phyloP scores from a whole-genome alignment of 805 yeast genomes.

The Saturnispora ahearnii region DNA sequence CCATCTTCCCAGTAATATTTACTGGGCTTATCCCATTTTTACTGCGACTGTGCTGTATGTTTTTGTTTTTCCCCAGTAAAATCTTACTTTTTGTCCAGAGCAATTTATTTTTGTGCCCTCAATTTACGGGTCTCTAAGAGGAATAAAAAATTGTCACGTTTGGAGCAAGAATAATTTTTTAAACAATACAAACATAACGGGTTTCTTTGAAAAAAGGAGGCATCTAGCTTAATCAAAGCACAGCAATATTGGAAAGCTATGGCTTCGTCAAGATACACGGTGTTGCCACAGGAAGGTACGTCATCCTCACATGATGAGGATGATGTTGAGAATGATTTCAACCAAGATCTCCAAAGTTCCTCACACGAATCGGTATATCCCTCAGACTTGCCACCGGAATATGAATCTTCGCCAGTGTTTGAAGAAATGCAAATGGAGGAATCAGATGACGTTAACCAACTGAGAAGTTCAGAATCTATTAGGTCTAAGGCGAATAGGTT shows the following conservation, averaged over 20 bases:
- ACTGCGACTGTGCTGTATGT: no score
- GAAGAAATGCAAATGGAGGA: slow-evolving; percentile 41
- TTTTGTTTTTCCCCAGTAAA: not conserved
- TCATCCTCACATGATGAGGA: not conserved
- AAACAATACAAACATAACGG: not conserved
- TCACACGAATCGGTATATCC: slow-evolving; percentile 1
- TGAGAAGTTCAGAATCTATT: not conserved
- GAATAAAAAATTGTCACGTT: no score
- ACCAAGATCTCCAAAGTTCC: not conserved
- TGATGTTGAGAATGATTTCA: not conserved
- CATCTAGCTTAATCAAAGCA: not conserved
- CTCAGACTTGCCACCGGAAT: slow-evolving; percentile 21
- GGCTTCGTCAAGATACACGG: slow-evolving; percentile 7
- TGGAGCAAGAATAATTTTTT: no score
- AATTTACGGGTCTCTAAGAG: no score
- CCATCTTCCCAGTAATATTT: not conserved
- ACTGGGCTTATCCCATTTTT: not conserved
- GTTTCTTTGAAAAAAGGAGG: not conserved
- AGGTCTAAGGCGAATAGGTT: slow-evolving; percentile 31
- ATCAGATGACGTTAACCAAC: not conserved
- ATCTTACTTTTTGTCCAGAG: no score
- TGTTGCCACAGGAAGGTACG: slow-evolving; percentile 1
- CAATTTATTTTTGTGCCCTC: no score
- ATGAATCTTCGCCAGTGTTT: slow-evolving; percentile 16
- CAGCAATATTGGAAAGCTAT: not conserved